Conservation (phyloP, 1,139 yeast genomes). For the Kodamaea sp. region DNA sequence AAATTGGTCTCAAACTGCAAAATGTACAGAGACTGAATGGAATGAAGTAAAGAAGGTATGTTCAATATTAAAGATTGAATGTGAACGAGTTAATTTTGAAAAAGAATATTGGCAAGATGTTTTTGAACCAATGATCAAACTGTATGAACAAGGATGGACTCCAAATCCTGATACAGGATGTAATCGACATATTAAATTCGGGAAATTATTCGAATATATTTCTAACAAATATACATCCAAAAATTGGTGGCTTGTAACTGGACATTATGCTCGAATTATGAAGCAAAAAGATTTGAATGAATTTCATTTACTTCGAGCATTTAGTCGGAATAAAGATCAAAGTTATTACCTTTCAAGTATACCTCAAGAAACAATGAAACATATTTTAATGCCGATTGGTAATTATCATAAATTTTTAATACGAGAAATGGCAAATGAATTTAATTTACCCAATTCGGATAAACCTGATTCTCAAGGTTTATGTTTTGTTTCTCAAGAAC, state of each 20-base stretch:
- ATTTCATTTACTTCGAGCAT: constrained; percentile 55
- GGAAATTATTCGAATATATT: constrained; percentile 60
- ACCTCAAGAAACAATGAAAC: constrained; percentile 40
- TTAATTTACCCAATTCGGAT: constrained; percentile 56
- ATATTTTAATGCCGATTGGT: constrained; percentile 76
- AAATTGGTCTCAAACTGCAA: constrained; percentile 73
- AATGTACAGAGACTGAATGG: constrained; percentile 88
- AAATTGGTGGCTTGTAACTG: constrained; percentile 86
- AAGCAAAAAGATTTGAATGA: constrained; percentile 25
- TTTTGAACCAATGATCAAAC: constrained; percentile 83
- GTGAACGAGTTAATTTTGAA: constrained; percentile 80
- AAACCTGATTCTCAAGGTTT: constrained; percentile 95
- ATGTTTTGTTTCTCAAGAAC: constrained; percentile 79
- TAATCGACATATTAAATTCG: constrained; percentile 82
- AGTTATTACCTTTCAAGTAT: constrained; percentile 83
- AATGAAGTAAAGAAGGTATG: constrained; percentile 72
- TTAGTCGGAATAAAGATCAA: constrained; percentile 72
- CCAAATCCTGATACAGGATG: constrained; percentile 96
- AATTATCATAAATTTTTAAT: constrained; percentile 71
- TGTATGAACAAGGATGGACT: constrained; percentile 69
- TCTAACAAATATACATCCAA: constrained; percentile 29
- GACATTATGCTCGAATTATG: constrained; percentile 79
- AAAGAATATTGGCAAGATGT: constrained; percentile 90
- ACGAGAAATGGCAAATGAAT: constrained; percentile 57
- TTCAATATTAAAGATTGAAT: constrained; percentile 55